Evolutionary conservation across 257 asterid species (phyloP).

Genomic region (Prunella vulgaris): DNA sequence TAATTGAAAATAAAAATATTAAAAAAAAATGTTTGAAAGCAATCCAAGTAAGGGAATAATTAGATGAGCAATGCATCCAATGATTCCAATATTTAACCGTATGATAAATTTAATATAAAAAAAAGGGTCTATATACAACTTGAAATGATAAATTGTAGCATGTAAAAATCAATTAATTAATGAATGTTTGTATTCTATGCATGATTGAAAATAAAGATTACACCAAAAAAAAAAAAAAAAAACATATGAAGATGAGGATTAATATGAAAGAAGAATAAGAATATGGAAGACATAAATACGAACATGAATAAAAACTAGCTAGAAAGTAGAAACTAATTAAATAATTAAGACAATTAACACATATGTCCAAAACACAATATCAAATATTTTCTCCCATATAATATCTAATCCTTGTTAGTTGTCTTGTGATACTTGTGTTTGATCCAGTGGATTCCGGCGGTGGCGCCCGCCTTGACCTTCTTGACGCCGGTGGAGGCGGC

Average conservation of each 20-base stretch:
- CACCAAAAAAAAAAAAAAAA: too few relatives aligned
- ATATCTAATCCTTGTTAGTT: slow-evolving; percentile 37
- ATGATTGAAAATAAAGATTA: neutral
- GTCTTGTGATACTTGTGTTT: slow-evolving; percentile 61
- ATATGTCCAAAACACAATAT: too few relatives aligned
- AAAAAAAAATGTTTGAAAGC: neutral
- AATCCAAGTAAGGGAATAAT: neutral
- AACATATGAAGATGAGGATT: neutral
- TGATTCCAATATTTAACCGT: neutral
- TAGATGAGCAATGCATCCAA: neutral
- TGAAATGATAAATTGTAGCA: neutral
- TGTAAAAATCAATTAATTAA: neutral
- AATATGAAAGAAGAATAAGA: too few relatives aligned
- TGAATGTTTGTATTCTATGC: neutral
- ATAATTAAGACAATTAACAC: neutral
- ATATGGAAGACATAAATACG: neutral
- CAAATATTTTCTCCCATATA: too few relatives aligned
- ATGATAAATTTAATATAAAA: too few relatives aligned
- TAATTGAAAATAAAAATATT: neutral
- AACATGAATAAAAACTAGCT: neutral
- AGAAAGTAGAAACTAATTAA: too few relatives aligned
- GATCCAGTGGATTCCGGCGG: slow-evolving; percentile 70
- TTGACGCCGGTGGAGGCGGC: slow-evolving; percentile 61
- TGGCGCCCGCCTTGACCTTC: slow-evolving; percentile 74
- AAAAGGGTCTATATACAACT: neutral